Base-by-base conservation (phyloP, 257 asterid species). In the Agastache rugosa region DNA sequence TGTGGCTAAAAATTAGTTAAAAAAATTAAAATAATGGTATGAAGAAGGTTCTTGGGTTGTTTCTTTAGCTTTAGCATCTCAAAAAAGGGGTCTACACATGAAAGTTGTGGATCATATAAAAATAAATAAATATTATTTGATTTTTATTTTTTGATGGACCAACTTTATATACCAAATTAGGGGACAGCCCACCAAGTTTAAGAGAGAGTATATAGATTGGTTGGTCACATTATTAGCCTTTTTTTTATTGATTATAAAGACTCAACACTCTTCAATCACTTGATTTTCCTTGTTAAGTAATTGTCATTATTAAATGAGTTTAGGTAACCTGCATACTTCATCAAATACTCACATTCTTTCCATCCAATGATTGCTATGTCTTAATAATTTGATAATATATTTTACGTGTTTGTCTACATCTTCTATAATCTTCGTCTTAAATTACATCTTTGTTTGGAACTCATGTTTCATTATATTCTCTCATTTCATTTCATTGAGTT, bases 101-200 rank as follows among this genome's bases (percentile, higher is more conserved):
- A 73, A 73, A 81, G 77, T 62, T 73, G 81, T 53, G 81, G 71
- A 67, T 69, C 77, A 75, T 58, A 56, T 71, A 67, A 19, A 53
- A 17, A 17, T 17, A 53, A n/a, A 53, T 22, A 37, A 37, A 29
- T 6, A 63, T 48, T 63, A 51, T 71, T 63, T 55, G 22, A 12
- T 61, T 35, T 31, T 63, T 44, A 14, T n/a, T 37, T 29, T 59
- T 65, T 27, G 19, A 72, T 78, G 72, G 59, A 27, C 63, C 79
- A 78, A 47, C 77, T 75, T 72, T 78, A 37, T 78, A 37, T 68
- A 39, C 81, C 47, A 72, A 75, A 60, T 71, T 59, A 61, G 72
- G 82, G 71, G 81, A 78, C 74, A 82, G n/a, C 63, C 81, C 80
- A 78, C 78, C 71, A 58, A 47, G 67, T 66, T 65, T 71, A 53